Evolutionary conservation across 495 filamentous ascomycete genomes (phyloP), one percentile per base, ranked within the genome.

Genomic region (Astrocystis sublimbata): DNA sequence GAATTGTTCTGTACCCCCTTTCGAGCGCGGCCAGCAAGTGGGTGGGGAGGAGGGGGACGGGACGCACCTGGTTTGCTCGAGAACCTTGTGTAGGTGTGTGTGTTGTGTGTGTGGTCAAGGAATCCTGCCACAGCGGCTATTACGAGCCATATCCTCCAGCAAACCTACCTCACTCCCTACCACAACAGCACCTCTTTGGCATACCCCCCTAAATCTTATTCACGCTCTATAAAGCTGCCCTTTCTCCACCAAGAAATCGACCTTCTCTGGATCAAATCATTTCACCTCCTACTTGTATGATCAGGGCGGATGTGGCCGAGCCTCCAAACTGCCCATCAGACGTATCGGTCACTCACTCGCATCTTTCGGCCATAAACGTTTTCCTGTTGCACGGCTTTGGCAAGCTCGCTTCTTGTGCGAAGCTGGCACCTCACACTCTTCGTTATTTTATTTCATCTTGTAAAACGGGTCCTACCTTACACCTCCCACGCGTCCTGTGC

Each of bases 401-500:
- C 35, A 31, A 31, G 46, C 36, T 15, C n/a, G n/a, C n/a, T n/a
- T n/a, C n/a, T n/a, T n/a, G n/a, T 51, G 9, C 15, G 17, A 31
- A 8, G n/a, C 46, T 33, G 28, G 56, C 36, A 33, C 19, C n/a
- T n/a, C 41, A 17, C 12, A 23, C 40, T 17, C 33, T 12, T 15
- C 35, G 17, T 3, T 35, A n/a, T 30, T 21, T 13, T 8, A 10
- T 31, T 24, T 5, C 10, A 40, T 19, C 2, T 13, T 21, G 13
- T n/a, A 40, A 9, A 26, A 45, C 47, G 5, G 19, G 15, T 36
- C 6, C 28, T 53, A 30, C 36, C 26, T 40, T 40, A 43, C 53
- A 36, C 58, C 58, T 61, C 43, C 58, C 38, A 53, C 58, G 19
- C 21, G 1, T 45, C 19, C 24, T 57, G 26, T 17, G 46, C 45